These are phyloP conservation scores for Backusella psychrophila DNA, from an alignment of 192 early-diverging fungal species.

Conservation along the genomic window DNA sequence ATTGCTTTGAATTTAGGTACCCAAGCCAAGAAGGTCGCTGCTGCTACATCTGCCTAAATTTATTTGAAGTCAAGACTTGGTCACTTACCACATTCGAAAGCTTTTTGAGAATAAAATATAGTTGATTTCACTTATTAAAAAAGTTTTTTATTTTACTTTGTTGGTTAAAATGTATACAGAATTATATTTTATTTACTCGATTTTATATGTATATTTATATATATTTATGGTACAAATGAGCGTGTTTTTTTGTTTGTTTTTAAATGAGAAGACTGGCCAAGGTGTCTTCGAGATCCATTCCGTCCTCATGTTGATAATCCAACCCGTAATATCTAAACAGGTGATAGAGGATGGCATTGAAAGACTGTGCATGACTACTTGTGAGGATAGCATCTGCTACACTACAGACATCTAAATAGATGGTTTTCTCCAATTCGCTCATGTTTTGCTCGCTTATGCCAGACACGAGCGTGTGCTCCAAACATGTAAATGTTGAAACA, in stretches of 20 bases:
- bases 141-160: neutral
- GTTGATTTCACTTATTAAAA: neutral
- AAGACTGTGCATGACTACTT: slow-evolving; percentile 5
- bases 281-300: neutral
- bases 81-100: neutral
- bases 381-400: slow-evolving; percentile 8
- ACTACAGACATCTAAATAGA: slow-evolving; percentile 5
- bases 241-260: neutral
- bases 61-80: neutral
- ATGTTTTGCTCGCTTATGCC: neutral
- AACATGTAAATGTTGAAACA: neutral
- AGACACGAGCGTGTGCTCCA: neutral
- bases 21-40: slow-evolving; percentile 14
- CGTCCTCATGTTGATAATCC: neutral
- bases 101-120: neutral
- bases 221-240: neutral
- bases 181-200: neutral
- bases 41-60: slow-evolving; percentile 22
- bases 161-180: neutral
- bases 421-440: neutral
- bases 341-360: neutral
- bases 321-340: neutral
- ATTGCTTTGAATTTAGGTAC: slow-evolving; percentile 7
- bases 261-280: neutral
- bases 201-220: too few relatives aligned